Evolutionary conservation across 2,329 filamentous ascomycete genomes (phyloP), one percentile per base, ranked within the genome.

Genomic region (Alternaria ventricosa): DNA sequence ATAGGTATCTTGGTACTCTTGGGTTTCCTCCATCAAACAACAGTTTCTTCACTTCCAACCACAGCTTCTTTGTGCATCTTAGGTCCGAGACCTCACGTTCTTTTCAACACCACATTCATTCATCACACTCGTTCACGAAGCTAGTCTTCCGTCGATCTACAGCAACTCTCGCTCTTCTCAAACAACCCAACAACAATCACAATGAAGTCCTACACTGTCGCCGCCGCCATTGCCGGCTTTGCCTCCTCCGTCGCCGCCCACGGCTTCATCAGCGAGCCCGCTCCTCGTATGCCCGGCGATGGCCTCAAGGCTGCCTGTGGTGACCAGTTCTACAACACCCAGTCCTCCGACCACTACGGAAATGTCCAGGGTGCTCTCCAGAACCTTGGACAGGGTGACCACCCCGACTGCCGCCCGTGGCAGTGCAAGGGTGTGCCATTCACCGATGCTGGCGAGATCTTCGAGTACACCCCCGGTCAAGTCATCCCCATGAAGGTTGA

Each of bases 371-470:
- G 83, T 61, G 80, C 86, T 67, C 80, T 86, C 46, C 84, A 87
- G 74, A 80, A 84, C 82, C 72, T 74, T 59, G 36, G 36, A 41
- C 60, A 74, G 63, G 72, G 72, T 30, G 70, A 74, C 66, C 84
- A 87, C 77, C 70, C 70, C 60, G 85, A 86, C 79, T 88, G 86
- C 75, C 79, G 86, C 70, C 79, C 87, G 71, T 87, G 82, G 82
- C 82, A 86, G 51, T 87, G 86, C 85, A 87, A 88, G 79, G 87
- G 87, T 64, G 85, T 84, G 78, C 84, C 87, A 72, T 87, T 84
- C 77, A 82, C 71, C 49, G 87, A 89, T 49, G 61, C 62, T 79
- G 86, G 86, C 79, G 84, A 76, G 65, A 81, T 76, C 67, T 85
- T 85, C 69, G 80, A 75, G 45, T 88, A 83, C 81, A 84, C 81